Percentiles rank a stretch among this genome's conserved stretches.
Conservation (phyloP, 345 rosid genomes). For the Aquilaria malaccensis region DNA sequence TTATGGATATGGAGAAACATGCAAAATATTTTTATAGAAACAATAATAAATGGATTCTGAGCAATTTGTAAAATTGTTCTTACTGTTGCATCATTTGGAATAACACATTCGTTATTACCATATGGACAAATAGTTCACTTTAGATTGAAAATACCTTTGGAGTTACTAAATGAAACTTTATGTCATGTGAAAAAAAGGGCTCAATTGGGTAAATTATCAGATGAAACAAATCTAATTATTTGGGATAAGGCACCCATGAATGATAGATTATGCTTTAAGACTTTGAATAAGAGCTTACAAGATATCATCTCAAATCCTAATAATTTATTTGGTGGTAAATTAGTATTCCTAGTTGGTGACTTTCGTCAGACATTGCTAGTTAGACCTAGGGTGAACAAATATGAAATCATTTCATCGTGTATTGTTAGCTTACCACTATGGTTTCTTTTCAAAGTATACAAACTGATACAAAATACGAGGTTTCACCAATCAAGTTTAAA, state of each 20-base stretch:
- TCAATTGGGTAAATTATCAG: neutral
- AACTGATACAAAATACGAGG: neutral
- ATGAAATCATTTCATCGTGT: neutral
- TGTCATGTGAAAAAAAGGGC: neutral
- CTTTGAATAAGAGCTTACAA: neutral
- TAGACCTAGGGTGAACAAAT: neutral
- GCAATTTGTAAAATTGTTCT: neutral
- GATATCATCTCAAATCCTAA: neutral
- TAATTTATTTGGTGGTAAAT: neutral
- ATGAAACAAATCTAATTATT: neutral
- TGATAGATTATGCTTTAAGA: too few relatives aligned
- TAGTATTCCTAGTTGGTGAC: neutral
- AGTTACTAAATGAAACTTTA: neutral
- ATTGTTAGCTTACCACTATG: neutral
- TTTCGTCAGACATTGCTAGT: neutral
- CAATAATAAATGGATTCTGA: neutral
- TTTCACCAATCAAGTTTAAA: neutral
- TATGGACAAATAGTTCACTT: neutral
- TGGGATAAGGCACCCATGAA: neutral
- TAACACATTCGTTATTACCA: neutral
- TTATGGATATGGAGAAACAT: neutral
- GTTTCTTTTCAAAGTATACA: neutral
- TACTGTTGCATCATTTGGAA: neutral
- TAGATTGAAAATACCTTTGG: neutral
- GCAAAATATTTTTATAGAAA: conserved; percentile 5